Evolutionary conservation across 345 rosid genomes (phyloP), one percentile per base, ranked within the genome.

Genomic region (Salix brachista): DNA sequence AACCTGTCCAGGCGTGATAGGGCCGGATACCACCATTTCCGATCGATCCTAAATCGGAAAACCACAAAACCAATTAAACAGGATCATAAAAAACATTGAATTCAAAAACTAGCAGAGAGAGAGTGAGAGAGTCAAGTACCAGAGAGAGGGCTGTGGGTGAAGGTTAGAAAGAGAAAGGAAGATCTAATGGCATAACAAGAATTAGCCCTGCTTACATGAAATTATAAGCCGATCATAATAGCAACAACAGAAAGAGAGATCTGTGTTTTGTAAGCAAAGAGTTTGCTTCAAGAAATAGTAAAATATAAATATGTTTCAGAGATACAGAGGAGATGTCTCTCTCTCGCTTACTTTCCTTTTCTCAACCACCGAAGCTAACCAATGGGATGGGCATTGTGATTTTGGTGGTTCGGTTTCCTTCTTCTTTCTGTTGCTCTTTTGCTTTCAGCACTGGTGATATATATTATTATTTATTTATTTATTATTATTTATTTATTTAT

Each of bases 1-100:
- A 52, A 95, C 99, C 97, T 87, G 94, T 50, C 97, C 97, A 80
- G 97, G 93, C 82, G 99, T 86, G 58, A 95, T 87, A 25, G 90
- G 86, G 73, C 85, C 92, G 71, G 83, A 83, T 80, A 83, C 89
- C 87, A 76, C 92, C 99, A 95, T 94, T 52, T 69, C 48, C 9
- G 37, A 42, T 61, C 9, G 37, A 42, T 60, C 54, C 69, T 54
- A 2, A 83, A 72, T 69, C 77, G 78, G 67, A 28, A 73, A 42
- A 70, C 50, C 5, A 17, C 64, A 52, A 36, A 65, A 80, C 74
- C 73, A 34, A 37, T 70, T 79, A 13, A 73, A n/a, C 65, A n/a
- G 56, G 84, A 65, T 83, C 77, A 46, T 12, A 50, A 60, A 61
- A 7, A 67, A 50, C 41, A 73, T 58, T 48, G 42, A 75, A 67